Base-by-base conservation (phyloP, 345 rosid species). In the Populus simonii region DNA sequence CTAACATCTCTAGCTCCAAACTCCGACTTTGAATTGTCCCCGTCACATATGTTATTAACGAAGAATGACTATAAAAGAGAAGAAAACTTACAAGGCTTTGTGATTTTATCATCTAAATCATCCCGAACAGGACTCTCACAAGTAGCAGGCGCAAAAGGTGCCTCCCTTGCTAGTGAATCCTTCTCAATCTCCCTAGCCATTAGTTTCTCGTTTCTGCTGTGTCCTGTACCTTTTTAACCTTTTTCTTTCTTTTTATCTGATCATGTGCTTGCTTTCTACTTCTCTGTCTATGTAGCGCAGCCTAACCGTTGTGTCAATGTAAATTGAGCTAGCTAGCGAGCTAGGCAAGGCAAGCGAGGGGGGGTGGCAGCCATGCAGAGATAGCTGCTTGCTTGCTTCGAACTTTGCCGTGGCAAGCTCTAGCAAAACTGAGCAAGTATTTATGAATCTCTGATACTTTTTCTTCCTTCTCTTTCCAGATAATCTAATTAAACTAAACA, bases 61-160 rank as follows among this genome's bases (percentile, higher is more conserved):
- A 47, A 47, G 51, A 47, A 11, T 47, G 15, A 72, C 22, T 18
- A 4, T 33, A 23, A 8, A 31, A 72, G 13, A 31, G 0, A 16
- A 23, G 31, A 29, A 12, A 8, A 73, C 89, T 76, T 85, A 90
- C 97, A 93, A 49, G 98, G 94, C 75, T 95, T 93, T 6, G 92
- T 92, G 12, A 93, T 78, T 31, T 83, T 84, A 49, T 85, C 85
- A 35, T 92, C 98, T 81, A 94, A 82, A 83, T 92, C 93, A 78
- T 55, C 67, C 1, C 90, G 82, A 62, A 90, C 92, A 53, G 78
- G 85, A 69, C 96, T 88, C 41, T 85, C 90, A 61, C 35, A 86
- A 49, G 99, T 93, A 55, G 86, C 87, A n/a, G 99, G 93, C 0
- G 94, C 97, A 47, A 63, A 83, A 4, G 90, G 91, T 55, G 99